A percentile compares a stretch with the other conserved stretches of the same genome.
These are phyloP conservation scores for Carex kokanica DNA, from an alignment of 176 grass and related monocot species.

Conservation along the genomic window DNA sequence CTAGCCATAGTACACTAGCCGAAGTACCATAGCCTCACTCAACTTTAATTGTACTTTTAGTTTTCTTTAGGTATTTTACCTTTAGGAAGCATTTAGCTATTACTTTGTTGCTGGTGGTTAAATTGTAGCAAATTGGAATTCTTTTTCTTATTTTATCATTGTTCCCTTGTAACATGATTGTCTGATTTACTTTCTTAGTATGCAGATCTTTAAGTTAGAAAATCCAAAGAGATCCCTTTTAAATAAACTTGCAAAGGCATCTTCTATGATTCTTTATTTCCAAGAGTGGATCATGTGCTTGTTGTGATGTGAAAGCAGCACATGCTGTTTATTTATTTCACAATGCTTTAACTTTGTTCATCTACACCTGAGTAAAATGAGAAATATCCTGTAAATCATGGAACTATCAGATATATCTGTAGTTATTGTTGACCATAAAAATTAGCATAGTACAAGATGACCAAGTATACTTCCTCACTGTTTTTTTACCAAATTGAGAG, in stretches of 20 bases:
- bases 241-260: not conserved
- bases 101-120: not conserved
- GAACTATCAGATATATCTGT: not conserved
- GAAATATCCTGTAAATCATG: not conserved
- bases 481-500: not conserved
- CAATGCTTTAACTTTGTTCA: not conserved
- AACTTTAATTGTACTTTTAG: not conserved
- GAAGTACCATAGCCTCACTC: no score
- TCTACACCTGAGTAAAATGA: not conserved
- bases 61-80: not conserved
- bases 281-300: not conserved
- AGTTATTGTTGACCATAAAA: not conserved
- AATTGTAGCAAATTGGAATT: not conserved
- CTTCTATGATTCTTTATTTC: not conserved
- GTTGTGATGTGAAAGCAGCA: constrained; percentile 22
- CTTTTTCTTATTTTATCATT: not conserved
- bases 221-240: constrained; percentile 20
- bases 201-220: not conserved
- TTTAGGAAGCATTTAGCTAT: not conserved
- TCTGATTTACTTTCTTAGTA: not conserved
- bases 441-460: not conserved
- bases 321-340: constrained; percentile 4
- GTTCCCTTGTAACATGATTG: not conserved
- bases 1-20: no score
- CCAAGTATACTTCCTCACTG: not conserved